phyloP scores from a whole-genome alignment of 441 rosid genomes.

The Biscutella laevigata region DNA sequence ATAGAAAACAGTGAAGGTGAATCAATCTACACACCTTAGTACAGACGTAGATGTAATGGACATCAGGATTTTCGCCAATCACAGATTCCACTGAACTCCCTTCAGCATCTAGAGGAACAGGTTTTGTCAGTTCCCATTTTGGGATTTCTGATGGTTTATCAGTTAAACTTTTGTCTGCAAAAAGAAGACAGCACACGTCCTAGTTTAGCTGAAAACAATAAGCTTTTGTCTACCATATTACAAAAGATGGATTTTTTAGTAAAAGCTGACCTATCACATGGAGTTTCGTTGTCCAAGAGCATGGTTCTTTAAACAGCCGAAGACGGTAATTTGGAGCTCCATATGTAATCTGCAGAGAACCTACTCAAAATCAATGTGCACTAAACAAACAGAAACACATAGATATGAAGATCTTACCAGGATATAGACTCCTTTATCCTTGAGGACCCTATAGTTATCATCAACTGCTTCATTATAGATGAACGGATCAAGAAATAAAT shows the following conservation, averaged over 20 bases:
- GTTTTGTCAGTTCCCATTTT: constrained; percentile 47
- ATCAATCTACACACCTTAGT: constrained; percentile 46
- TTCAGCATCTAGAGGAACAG: constrained; percentile 47
- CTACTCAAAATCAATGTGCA: constrained; percentile 10
- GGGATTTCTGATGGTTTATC: constrained; percentile 35
- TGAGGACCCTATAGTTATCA: constrained; percentile 87
- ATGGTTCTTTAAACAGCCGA: constrained; percentile 41
- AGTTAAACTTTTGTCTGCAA: constrained; percentile 45
- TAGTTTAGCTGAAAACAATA: background rate
- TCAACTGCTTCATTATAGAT: constrained; percentile 85
- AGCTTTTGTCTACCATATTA: background rate
- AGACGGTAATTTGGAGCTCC: constrained; percentile 74
- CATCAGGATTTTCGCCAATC: constrained; percentile 61
- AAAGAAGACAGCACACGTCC: background rate
- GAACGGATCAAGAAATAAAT: constrained; percentile 58
- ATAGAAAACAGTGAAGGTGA: background rate
- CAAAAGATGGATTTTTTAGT: background rate
- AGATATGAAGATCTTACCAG: constrained; percentile 36
- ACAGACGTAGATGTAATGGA: constrained; percentile 73
- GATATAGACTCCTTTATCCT: constrained; percentile 76
- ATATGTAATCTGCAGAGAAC: constrained; percentile 57
- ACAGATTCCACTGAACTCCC: constrained; percentile 47
- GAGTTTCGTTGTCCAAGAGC: constrained; percentile 54
- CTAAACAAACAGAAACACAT: background rate
- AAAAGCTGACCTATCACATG: constrained; percentile 61